Evolutionary conservation across 169 alveolate species (phyloP), one percentile per base, ranked within the genome.

Genomic region (Theileria orientalis): DNA sequence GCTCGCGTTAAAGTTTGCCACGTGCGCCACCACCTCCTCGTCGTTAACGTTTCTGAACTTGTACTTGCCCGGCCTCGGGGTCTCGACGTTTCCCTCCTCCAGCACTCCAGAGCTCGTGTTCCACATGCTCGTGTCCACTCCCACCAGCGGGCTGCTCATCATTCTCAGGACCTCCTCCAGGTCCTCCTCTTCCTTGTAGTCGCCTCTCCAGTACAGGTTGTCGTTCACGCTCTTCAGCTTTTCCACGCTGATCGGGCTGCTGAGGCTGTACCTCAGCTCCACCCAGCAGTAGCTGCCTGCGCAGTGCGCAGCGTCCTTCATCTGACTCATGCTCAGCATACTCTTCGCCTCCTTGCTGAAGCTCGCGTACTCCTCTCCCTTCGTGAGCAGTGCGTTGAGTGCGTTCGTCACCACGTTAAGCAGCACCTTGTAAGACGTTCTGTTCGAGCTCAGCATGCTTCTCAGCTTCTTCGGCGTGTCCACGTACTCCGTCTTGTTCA

Each of bases 111-210:
- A 3, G 2, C 14, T 40, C 16, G 32, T 56, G 33, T 56, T 56
- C 66, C 66, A 56, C 66, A 56, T 56, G 2, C 25, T 27, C 6
- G 19, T 40, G 44, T 56, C 66, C 14, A 56, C 2, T 29, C 66
- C 66, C 25, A 29, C 16, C 41, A 56, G 41, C 2, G 66, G 66
- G 21, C 66, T 56, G 21, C 37, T 56, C 27, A 56, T 1, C 66
- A 56, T 56, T 40, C 42, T 56, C 66, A 56, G 16, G 16, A 56
- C 19, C 6, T 56, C 66, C 19, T 56, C 66, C 66, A 56, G 19
- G 14, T 56, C 37, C 66, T 56, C 66, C 6, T 30, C 66, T 27
- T 32, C 19, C 19, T 32, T 37, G 44, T 37, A 37, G 7, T 30
- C 66, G 37, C 32, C 66, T n/a, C n/a, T n/a, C n/a, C n/a, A n/a